Evolutionary conservation across 2,329 filamentous ascomycete genomes (phyloP), one percentile per base, ranked within the genome.

Genomic region (Verticillium klebahnii): DNA sequence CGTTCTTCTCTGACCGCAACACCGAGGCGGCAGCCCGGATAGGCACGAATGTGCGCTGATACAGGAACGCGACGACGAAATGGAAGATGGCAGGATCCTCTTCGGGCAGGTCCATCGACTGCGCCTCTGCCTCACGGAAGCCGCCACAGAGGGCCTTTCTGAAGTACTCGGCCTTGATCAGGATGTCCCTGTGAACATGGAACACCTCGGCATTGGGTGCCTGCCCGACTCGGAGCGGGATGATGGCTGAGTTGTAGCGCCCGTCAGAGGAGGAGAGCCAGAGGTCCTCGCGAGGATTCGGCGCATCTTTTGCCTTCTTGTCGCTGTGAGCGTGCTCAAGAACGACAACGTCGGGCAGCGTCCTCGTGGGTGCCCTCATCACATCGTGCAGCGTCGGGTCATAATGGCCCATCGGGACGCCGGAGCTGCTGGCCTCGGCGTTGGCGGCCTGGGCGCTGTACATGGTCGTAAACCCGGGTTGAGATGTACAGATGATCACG

Each of bases 61-160:
- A 83, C 14, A 83, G 69, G 58, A 77, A 83, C n/a, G 80, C 78
- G 39, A 84, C 71, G 52, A 84, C 69, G 64, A 82, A 82, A 62
- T 81, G 79, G 63, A 84, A 84, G 56, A 81, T 76, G 60, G 77
- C 75, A 3, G 81, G 79, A 64, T 82, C 75, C 63, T 84, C 81
- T 62, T 83, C 81, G 0, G 80, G 80, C 1, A 84, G 70, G 66
- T 81, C 74, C 59, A 84, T 76, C 15, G 75, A 74, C 63, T 82
- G 79, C 17, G 77, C 73, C 23, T 72, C 73, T 2, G 78, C 75
- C 66, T 84, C 82, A 58, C 67, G 74, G 65, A 82, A 84, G 31
- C 73, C 71, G 39, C 81, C 80, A 62, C 77, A 77, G 7, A 84
- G 72, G 15, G 81, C 80, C 64, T 75, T 81, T 58, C 73, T 74